Evolutionary conservation across 1,284 basidiomycete species (phyloP), one percentile per base, ranked within the genome.

Genomic region (Microbotryomycetes sp.): DNA sequence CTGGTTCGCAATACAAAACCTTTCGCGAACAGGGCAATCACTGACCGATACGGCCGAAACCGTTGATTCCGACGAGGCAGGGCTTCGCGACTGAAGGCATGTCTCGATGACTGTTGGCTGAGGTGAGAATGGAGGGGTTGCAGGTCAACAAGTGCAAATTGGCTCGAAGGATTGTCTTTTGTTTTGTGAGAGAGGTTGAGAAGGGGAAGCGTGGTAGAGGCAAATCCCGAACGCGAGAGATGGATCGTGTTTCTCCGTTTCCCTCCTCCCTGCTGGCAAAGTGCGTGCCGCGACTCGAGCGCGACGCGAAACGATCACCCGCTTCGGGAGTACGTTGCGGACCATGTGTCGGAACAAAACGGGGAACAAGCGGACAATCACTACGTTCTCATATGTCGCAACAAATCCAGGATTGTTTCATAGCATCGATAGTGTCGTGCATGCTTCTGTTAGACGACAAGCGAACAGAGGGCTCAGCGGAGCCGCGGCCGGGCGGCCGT

Each of bases 41-140:
- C 72, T 58, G 32, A 72, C 75, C 76, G 52, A 77, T 77, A 57
- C 76, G 75, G 50, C 77, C 77, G 54, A 78, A 77, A 31, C 76
- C 77, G 67, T 76, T 77, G 72, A 78, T 77, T 12, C 75, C 77
- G 19, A 77, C 52, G 51, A 19, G n/a, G 28, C 28, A 19, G n/a
- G 19, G 26, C 19, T 31, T n/a, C 14, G 7, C 9, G 25, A n/a
- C 26, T 6, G 19, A 26, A 6, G 26, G 23, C 51, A 53, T 31
- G 36, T 19, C 19, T 42, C 36, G 9, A 19, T 9, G 9, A 12
- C 12, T 42, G 36, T 42, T 9, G 36, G 19, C 9, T 9, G 36
- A 42, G 36, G 19, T 12, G 36, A 42, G 19, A 19, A 42, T 9
- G 9, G 36, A 19, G 36, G 12, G 12, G 12, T 9, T 42, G 36